A percentile compares a stretch with the other conserved stretches of the same genome.
phyloP scores from a whole-genome alignment of 2,329 filamentous ascomycete genomes.

The Colletotrichum sublineola region DNA sequence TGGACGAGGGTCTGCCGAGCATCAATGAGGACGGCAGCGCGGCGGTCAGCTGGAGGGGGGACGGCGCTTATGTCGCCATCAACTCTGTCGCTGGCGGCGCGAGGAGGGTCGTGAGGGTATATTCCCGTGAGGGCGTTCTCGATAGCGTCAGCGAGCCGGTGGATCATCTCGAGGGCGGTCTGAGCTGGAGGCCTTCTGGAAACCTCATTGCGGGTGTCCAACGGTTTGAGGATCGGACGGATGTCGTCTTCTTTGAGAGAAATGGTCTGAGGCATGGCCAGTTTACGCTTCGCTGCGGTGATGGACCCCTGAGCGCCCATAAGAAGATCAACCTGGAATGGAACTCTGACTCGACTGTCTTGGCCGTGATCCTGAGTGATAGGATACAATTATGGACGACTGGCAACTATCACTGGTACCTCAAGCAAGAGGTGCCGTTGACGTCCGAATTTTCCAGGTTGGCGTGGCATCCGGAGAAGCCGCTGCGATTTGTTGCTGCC shows the following conservation, averaged over 20 bases:
- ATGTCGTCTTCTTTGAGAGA: constrained; percentile 95
- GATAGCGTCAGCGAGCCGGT: constrained; percentile 97
- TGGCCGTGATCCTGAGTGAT: constrained; percentile 82
- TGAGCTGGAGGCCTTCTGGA: constrained; percentile 93
- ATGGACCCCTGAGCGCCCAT: constrained; percentile 67
- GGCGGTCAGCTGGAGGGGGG: constrained; percentile 91
- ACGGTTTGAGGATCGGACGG: constrained; percentile 74
- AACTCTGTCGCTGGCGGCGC: constrained; percentile 79
- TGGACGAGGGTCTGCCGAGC: constrained; percentile 86
- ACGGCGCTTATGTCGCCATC: constrained; percentile 90
- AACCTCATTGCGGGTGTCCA: constrained; percentile 93
- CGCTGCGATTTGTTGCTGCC: constrained; percentile 75
- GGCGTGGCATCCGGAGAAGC: constrained; percentile 90
- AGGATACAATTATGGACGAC: constrained; percentile 95
- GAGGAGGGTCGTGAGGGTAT: constrained; percentile 88
- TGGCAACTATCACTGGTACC: constrained; percentile 97
- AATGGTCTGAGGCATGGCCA: constrained; percentile 98
- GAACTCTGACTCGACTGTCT: constrained; percentile 92
- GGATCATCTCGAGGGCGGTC: constrained; percentile 85
- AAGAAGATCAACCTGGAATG: constrained; percentile 78
- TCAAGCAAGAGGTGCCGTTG: constrained; percentile 86
- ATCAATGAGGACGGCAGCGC: constrained; percentile 77
- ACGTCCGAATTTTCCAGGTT: constrained; percentile 52
- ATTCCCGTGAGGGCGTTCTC: constrained; percentile 88
- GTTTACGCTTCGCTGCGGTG: constrained; percentile 80